Conservation (phyloP, 176 grass and related monocot species). For the Eleusine coracana region DNA sequence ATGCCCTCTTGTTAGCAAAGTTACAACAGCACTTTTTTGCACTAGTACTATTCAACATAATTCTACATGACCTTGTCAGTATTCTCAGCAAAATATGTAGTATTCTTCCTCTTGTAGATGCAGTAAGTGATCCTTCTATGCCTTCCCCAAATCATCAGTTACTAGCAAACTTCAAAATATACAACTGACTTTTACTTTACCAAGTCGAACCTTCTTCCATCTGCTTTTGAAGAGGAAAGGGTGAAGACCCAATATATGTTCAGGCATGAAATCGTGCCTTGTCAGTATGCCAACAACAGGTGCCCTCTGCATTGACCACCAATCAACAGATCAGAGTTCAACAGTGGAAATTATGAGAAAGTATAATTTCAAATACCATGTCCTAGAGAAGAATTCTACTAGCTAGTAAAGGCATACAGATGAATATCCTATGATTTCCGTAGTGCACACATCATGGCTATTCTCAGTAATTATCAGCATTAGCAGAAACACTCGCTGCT, state of each 20-base stretch:
- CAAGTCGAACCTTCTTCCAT: constrained; percentile 77
- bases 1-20: not conserved
- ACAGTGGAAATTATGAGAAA: not conserved
- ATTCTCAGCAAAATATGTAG: not conserved
- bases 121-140: not conserved
- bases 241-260: constrained; percentile 77
- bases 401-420: not conserved
- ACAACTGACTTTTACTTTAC: constrained; percentile 51
- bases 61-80: not conserved
- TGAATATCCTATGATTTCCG: not conserved
- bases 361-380: not conserved
- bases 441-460: not conserved
- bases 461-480: not conserved
- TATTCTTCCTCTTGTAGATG: not conserved
- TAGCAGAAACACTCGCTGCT: not conserved
- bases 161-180: constrained; percentile 39
- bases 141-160: not conserved
- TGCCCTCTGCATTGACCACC: constrained; percentile 49
- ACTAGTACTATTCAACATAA: not conserved
- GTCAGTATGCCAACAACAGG: constrained; percentile 90
- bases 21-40: constrained; percentile 3
- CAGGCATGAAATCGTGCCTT: constrained; percentile 90
- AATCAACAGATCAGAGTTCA: constrained; percentile 4
- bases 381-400: not conserved
- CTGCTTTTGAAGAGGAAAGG: constrained; percentile 73